phyloP scores from a whole-genome alignment of 306 rosid genomes.

The Gleditsia sinensis region DNA sequence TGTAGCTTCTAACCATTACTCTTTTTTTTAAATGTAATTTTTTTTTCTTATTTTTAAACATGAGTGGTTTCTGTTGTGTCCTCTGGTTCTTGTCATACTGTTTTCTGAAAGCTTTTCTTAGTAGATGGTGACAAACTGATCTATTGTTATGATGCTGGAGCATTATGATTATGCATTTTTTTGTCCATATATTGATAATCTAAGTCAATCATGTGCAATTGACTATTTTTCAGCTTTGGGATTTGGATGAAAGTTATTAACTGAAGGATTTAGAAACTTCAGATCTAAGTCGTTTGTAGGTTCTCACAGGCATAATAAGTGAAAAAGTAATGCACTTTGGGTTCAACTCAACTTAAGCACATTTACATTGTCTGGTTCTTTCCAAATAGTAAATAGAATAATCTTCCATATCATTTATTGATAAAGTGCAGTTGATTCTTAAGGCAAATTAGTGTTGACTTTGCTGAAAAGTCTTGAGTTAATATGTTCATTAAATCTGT shows the following conservation, averaged over 20 bases:
- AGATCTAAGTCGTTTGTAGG: neutral
- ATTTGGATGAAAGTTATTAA: neutral
- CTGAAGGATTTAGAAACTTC: neutral
- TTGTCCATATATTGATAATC: neutral
- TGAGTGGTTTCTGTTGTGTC: neutral
- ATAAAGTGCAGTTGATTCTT: neutral
- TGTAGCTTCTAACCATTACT: neutral
- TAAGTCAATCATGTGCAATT: neutral
- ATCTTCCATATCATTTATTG: neutral
- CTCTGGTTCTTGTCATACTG: neutral
- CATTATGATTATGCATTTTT: neutral
- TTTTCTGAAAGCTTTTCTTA: neutral
- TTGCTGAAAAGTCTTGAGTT: neutral
- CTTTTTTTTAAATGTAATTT: neutral
- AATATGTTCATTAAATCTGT: neutral
- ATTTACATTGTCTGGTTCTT: neutral
- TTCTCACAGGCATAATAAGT: neutral
- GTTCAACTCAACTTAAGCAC: neutral
- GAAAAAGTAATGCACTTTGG: neutral
- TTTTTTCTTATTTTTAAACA: neutral
- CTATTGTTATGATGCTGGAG: neutral
- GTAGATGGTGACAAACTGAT: neutral
- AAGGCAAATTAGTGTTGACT: neutral
- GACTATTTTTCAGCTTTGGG: neutral
- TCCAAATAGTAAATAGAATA: conserved; percentile 1